Evolutionary conservation across 2,329 filamentous ascomycete species (phyloP), one percentile per base, ranked within the genome.

Genomic region (Aureobasidium lini): DNA sequence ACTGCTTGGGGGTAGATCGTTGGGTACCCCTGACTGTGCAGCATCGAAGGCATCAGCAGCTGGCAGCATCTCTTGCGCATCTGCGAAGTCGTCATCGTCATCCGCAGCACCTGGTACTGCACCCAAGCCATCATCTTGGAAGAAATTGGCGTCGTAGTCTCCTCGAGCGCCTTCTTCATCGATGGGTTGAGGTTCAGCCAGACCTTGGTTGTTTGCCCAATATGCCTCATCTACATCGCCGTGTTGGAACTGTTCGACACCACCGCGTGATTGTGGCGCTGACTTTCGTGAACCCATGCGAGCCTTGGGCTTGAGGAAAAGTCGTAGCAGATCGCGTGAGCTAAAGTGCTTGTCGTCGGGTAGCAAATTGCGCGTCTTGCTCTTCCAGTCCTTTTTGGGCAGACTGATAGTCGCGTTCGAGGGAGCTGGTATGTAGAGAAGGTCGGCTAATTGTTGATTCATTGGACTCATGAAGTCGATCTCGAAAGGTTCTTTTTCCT

Each of bases 341-440:
- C 92, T 96, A 78, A 99, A 97, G 71, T 97, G 92, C 74, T 96
- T 96, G 75, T 99, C 94, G 69, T 99, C 94, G 2, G 95, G 93
- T 4, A 99, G 84, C 3, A 99, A 81, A 70, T 99, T 96, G 50
- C 90, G 84, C 1, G 88, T 91, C 73, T 95, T 96, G 40, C 90
- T 94, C 72, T 90, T 94, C 90, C 93, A 95, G 72, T 97, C 91
- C 65, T 92, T 90, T 77, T 95, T 96, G 16, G 93, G 88, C 65
- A 99, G 73, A 48, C 85, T 90, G 65, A 97, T 95, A 40, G 85
- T 82, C 4, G 88, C 83, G 70, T 91, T 95, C 56, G 86, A 90
- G 16, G 86, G 81, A 6, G 93, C 90, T 61, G 87, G 85, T 0
- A 88, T 94, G 73, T 93, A 92, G 36, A 97, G 84, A 16, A 85